Base-by-base conservation (phyloP, 805 yeast genomes). In the Yamadazyma endophytica region DNA sequence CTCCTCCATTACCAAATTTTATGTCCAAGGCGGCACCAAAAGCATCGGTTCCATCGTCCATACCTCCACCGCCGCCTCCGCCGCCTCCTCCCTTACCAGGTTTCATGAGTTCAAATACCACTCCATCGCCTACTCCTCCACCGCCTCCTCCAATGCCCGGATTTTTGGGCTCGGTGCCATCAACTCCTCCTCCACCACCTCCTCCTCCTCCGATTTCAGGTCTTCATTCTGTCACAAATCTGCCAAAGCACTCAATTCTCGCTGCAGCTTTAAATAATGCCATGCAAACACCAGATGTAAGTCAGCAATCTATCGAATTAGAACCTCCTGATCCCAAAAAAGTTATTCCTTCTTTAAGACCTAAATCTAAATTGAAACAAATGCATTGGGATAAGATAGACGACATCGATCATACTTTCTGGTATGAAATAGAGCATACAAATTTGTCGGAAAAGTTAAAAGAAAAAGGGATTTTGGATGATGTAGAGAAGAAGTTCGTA, bases 311-410 rank as follows among this genome's bases (percentile, higher is more conserved):
- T 13, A 13, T 16, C 19, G 9, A 13, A n/a, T 16, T 14, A 4
- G 22, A 17, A 27, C 25, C 16, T 16, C 35, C 19, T 16, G 28
- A 33, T 15, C 31, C 39, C 9, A 39, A 22, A 19, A 15, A 17
- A 12, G 21, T 22, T 15, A 41, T 41, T 17, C 46, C 46, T 9
- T 21, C 37, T n/a, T 36, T 54, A 5, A 50, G 86, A 40, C 89
- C 95, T 3, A 78, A 75, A 49, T 70, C 76, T 37, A 85, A 82
- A 52, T 71, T 92, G 42, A 92, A 94, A 54, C 98, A 90, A 54
- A 72, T 92, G 66, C 99, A 92, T 54, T 94, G 97, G 97, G 96
- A 90, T 46, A 86, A 84, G 49, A 69, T 94, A 22, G 96, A 90
- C 20, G 72, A 79, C 37, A 82, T 92, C 13, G 83, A 80, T 31